Percentiles rank a stretch among this genome's conserved stretches.
phyloP scores from a whole-genome alignment of 768 basidiomycete species.

The Mycena belliarum region DNA sequence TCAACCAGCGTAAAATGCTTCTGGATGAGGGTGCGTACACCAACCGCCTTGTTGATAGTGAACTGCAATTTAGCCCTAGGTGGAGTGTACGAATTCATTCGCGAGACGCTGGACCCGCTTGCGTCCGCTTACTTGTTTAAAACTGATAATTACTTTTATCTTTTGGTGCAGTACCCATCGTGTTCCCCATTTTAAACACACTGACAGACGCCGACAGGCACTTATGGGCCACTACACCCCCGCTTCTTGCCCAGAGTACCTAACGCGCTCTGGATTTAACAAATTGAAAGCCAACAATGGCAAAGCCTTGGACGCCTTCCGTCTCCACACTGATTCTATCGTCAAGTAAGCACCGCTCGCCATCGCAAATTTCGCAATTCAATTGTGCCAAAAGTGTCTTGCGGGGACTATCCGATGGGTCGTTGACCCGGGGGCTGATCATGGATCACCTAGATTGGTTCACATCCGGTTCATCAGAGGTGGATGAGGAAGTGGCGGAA shows the following conservation, averaged over 20 bases:
- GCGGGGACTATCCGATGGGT: conserved; percentile 34
- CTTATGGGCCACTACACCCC: conserved; percentile 58
- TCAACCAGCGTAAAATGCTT: conserved; percentile 65
- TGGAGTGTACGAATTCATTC: conserved; percentile 50
- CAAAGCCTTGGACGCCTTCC: conserved; percentile 52
- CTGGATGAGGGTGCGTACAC: conserved; percentile 42
- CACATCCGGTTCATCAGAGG: conserved; percentile 44
- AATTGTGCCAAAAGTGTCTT: conserved; percentile 30
- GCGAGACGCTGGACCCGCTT: conserved; percentile 53
- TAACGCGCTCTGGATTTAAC: conserved; percentile 62
- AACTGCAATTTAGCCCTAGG: not conserved
- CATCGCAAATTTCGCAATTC: not conserved
- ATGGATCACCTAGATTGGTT: conserved; percentile 77
- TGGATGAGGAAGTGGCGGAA: conserved; percentile 55
- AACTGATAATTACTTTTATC: conserved; percentile 68
- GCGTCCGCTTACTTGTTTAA: conserved; percentile 51
- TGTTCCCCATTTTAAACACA: not conserved
- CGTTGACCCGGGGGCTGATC: conserved; percentile 62
- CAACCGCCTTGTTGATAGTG: not conserved
- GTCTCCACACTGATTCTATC: conserved; percentile 73
- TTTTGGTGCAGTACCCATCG: conserved; percentile 37
- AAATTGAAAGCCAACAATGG: conserved; percentile 50
- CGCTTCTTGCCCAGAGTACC: conserved; percentile 62
- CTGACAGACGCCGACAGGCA: conserved; percentile 24
- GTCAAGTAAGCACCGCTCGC: conserved; percentile 48